Base-by-base conservation (phyloP, 2,329 filamentous ascomycete genomes). In the Hymenoscyphus repandus region DNA sequence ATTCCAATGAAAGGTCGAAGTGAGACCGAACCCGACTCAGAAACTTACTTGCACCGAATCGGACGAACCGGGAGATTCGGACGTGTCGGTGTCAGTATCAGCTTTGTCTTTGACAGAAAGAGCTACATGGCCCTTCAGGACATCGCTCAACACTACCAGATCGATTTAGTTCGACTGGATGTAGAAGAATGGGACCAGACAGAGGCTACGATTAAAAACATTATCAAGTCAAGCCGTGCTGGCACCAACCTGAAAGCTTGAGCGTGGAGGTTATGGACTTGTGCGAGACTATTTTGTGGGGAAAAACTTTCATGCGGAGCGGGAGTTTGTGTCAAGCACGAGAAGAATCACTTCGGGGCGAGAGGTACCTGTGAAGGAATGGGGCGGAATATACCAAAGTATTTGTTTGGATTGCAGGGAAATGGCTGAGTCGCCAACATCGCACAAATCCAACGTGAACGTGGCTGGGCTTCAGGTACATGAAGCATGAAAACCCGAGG, bases 11-110 rank as follows among this genome's bases (percentile, higher is more conserved):
- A 86, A 65, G 84, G 86, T 37, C 72, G 78, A 31, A 83, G 86
- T 15, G 91, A 97, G 61, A 77, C 78, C 27, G 88, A 93, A 70
- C 87, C 92, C 12, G 93, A 99, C 66, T 84, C 84, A 42, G 91
- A 97, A 74, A 99, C 93, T 1, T 99, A 99, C 66, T 85, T 99
- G 44, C 93, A 99, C 77, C 88, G 93, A 67, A 99, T 99, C 62
- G 93, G 93, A 55, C 90, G 93, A 65, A 99, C 93, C 12, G 93
- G 93, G 57, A 88, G 93, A 59, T 99, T 99, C 63, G 93, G 93
- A 51, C 91, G 92, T 68, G 90, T 97, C 32, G 93, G 93, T 64
- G 93, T 97, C 61, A 91, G 89, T 52, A 91, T 99, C 66, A 95
- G 87, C 58, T 96, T 99, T 62, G 89, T 99, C 47, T 88, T 90